Evolutionary conservation across 1,139 yeast genomes (phyloP).

Genomic region (Yamadazyma dushanensis): DNA sequence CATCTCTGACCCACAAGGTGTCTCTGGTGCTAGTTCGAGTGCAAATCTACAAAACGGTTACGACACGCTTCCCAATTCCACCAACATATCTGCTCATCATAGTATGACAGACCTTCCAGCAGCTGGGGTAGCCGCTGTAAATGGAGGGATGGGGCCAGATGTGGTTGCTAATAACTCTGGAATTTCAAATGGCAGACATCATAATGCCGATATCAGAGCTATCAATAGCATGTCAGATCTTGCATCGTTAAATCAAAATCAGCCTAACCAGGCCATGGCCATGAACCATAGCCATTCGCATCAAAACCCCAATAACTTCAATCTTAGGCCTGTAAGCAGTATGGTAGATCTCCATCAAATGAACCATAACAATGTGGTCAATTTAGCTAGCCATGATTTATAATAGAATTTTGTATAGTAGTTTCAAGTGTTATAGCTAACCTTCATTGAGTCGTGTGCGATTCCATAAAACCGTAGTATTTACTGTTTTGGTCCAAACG

Average conservation of each 20-base stretch:
- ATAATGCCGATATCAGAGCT: constrained; percentile 25
- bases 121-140: constrained; percentile 20
- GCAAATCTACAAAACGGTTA: constrained; percentile 13
- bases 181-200: neutral
- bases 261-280: neutral
- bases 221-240: constrained; percentile 43
- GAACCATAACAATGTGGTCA: constrained; percentile 9
- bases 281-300: constrained; percentile 4
- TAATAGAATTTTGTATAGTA: constrained; percentile 1
- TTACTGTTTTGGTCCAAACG: neutral
- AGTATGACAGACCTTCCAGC: constrained; percentile 33
- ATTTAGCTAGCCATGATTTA: constrained; percentile 2
- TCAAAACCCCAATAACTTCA: constrained; percentile 13
- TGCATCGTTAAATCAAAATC: constrained; percentile 19
- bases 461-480: no score
- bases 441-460: neutral
- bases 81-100: constrained; percentile 20
- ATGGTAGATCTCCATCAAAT: constrained; percentile 34
- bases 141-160: neutral
- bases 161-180: neutral
- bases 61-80: constrained; percentile 12
- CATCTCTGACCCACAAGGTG: constrained; percentile 9
- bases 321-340: constrained; percentile 32
- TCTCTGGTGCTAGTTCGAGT: constrained; percentile 13
- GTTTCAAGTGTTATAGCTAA: neutral